These are phyloP conservation scores for Amylostereum areolatum DNA, from an alignment of 1,284 basidiomycete species.

Conservation along the genomic window DNA sequence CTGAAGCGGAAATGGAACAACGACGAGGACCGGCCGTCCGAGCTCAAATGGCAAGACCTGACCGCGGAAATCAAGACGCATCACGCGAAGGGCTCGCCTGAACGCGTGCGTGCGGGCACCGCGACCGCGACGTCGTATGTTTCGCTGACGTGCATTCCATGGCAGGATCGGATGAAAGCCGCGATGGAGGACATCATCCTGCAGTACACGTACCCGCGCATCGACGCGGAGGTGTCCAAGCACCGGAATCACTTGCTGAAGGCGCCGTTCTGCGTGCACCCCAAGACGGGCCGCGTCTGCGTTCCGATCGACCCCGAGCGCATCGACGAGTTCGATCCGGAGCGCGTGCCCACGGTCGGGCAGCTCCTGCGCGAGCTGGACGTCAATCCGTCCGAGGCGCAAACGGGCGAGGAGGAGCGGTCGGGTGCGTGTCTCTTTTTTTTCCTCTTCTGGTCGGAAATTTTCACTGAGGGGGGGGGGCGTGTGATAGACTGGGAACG, in stretches of 20 bases:
- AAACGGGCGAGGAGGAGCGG: conserved; percentile 33
- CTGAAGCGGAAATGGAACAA: conserved; percentile 64
- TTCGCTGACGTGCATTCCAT: not conserved
- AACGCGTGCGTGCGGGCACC: conserved; percentile 23
- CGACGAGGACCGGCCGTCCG: conserved; percentile 48
- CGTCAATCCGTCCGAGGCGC: conserved; percentile 21
- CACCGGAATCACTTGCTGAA: conserved; percentile 98
- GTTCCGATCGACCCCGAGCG: conserved; percentile 81
- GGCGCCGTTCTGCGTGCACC: conserved; percentile 95
- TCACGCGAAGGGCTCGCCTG: conserved; percentile 21
- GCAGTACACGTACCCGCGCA: conserved; percentile 93
- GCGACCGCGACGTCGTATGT: not conserved
- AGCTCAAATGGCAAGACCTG: conserved; percentile 75
- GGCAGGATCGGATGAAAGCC: conserved; percentile 29
- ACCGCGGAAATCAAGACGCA: conserved; percentile 31
- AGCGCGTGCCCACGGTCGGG: conserved; percentile 78
- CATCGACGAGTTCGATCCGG: conserved; percentile 86
- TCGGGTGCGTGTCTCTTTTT: conserved; percentile 30
- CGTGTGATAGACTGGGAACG: conserved; percentile 52
- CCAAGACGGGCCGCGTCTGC: conserved; percentile 93
- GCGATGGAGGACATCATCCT: conserved; percentile 85
- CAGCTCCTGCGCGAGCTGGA: conserved; percentile 82
- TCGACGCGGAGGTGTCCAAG: conserved; percentile 97
- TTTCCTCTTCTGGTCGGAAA: conserved; percentile 1
- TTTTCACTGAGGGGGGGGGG: not conserved